A percentile compares a stretch with the other conserved stretches of the same genome.
phyloP scores from a whole-genome alignment of 225 moss, liverwort and hornwort genomes.

The Rhytidiadelphus loreus region DNA sequence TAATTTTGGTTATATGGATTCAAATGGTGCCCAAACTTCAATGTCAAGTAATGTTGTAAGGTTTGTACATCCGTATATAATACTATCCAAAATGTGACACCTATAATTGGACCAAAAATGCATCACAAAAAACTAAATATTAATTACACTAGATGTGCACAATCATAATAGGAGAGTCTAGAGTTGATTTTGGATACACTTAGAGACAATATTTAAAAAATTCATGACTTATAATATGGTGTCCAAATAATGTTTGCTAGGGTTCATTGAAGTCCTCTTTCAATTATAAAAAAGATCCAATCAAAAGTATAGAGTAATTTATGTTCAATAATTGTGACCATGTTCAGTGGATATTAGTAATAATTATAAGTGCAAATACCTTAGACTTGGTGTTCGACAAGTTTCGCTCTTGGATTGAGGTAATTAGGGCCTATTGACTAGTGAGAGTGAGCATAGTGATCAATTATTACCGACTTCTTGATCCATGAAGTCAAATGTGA shows the following conservation, averaged over 20 bases:
- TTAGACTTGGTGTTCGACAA: neutral
- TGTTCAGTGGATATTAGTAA: fast-evolving
- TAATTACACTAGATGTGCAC: neutral
- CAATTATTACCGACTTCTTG: neutral
- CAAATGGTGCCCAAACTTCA: neutral
- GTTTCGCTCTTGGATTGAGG: neutral
- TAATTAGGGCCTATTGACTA: neutral
- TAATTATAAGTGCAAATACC: neutral
- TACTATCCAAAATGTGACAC: neutral
- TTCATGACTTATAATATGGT: neutral
- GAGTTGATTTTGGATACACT: neutral
- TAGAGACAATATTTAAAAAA: neutral
- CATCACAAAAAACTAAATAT: neutral
- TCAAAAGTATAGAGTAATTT: neutral
- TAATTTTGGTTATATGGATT: neutral
- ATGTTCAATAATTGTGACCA: neutral
- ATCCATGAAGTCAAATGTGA: neutral
- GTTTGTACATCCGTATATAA: neutral
- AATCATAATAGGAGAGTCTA: neutral
- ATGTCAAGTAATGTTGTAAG: neutral
- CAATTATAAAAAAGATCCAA: neutral
- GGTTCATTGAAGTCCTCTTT: neutral
- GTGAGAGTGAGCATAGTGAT: neutral
- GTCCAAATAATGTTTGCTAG: neutral
- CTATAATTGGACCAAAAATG: neutral